Percentiles rank a stretch among this genome's conserved stretches.
These are phyloP conservation scores for Amanita muscaria DNA, from an alignment of 768 basidiomycete genomes.

Conservation along the genomic window DNA sequence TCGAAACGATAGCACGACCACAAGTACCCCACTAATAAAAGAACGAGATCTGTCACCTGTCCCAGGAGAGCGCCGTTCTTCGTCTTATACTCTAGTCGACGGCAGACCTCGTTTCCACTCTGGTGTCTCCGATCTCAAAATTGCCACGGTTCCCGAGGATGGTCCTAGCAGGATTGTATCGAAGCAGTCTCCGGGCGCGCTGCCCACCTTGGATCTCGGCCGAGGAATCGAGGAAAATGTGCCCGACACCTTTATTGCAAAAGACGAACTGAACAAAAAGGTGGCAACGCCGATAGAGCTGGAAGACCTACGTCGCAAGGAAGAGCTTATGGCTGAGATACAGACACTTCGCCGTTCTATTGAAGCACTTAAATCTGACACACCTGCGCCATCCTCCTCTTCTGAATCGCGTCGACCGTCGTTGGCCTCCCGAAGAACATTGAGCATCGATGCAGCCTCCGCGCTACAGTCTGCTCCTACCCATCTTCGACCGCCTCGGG, in stretches of 20 bases:
- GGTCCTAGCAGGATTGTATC: constrained; percentile 30
- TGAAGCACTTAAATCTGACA: constrained; percentile 64
- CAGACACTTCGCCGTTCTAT: constrained; percentile 74
- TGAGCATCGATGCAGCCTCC: constrained; percentile 56
- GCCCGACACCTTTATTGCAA: constrained; percentile 58
- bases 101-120: constrained; percentile 54
- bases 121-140: constrained; percentile 66
- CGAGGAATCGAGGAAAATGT: constrained; percentile 67
- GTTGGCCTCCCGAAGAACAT: constrained; percentile 55
- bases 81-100: constrained; percentile 43
- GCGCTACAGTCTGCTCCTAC: constrained; percentile 38
- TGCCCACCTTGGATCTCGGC: constrained; percentile 72
- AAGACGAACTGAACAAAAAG: constrained; percentile 29
- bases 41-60: constrained; percentile 46
- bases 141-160: constrained; percentile 56
- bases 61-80: constrained; percentile 39
- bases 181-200: constrained; percentile 45
- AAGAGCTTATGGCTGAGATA: constrained; percentile 68
- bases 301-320: constrained; percentile 57
- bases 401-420: constrained; percentile 59
- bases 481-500: constrained; percentile 64
- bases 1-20: constrained; percentile 54
- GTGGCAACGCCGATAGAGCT: constrained; percentile 33
- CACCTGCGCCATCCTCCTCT: constrained; percentile 54
- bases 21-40: constrained; percentile 59